These are phyloP conservation scores for Endocalyx cinctus DNA, from an alignment of 2,329 filamentous ascomycete genomes.

Conservation along the genomic window DNA sequence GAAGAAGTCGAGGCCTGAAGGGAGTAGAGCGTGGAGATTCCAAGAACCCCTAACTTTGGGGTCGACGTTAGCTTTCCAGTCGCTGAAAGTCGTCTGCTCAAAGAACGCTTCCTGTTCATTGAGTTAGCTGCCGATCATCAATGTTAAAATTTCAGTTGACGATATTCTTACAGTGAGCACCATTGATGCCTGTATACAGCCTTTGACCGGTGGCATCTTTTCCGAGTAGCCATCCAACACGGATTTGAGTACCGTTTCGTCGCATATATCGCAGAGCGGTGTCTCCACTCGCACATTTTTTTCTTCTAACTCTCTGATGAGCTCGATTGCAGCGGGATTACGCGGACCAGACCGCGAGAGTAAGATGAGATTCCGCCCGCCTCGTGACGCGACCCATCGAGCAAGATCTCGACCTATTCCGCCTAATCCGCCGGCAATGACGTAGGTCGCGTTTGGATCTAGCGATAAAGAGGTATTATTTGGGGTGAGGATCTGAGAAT, in stretches of 20 bases:
- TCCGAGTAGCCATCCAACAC: background rate
- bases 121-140: too few relatives aligned
- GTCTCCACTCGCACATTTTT: background rate
- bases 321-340: background rate
- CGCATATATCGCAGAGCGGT: conserved; percentile 1
- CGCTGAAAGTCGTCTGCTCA: conserved; percentile 33
- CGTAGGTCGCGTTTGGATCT: background rate
- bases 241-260: background rate
- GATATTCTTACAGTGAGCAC: conserved; percentile 1
- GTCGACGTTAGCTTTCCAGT: conserved; percentile 30
- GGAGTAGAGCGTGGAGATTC: conserved; percentile 25
- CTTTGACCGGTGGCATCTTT: conserved; percentile 4
- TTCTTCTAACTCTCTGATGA: background rate
- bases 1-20: conserved; percentile 36
- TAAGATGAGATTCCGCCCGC: conserved; percentile 6
- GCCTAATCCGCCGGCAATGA: conserved; percentile 4
- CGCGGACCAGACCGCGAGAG: conserved; percentile 5
- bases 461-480: too few relatives aligned
- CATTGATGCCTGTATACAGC: conserved; percentile 7
- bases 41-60: conserved; percentile 36
- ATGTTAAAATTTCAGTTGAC: too few relatives aligned
- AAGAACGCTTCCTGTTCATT: conserved; percentile 26
- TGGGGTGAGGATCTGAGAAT: too few relatives aligned
- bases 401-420: conserved; percentile 1
- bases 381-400: conserved; percentile 3